Evolutionary conservation across 2,329 filamentous ascomycete genomes (phyloP), one percentile per base, ranked within the genome.

Genomic region (Hypoxylon sp.): DNA sequence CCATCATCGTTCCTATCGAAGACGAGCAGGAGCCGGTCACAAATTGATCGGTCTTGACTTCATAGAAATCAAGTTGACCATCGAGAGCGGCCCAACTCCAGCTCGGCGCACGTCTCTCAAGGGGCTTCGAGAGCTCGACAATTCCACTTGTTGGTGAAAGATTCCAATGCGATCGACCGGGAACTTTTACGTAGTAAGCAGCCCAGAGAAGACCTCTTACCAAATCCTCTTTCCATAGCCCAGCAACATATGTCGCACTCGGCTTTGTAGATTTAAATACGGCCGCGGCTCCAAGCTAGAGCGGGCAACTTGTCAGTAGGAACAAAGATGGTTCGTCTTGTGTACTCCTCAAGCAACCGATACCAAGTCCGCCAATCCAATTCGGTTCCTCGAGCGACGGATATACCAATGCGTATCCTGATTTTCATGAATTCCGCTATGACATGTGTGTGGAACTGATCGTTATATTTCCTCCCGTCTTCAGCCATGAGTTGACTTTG

Each of bases 31-130:
- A 60, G 57, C 67, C 61, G 62, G 14, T 48, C 41, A 4, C 7
- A 28, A 59, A n/a, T n/a, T n/a, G n/a, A n/a, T n/a, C n/a, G n/a
- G n/a, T 66, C 14, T 60, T 58, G 1, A 59, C 63, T 4, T 67
- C 61, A 61, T 60, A 72, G 23, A 72, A 70, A 30, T 70, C 65
- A 30, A 72, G 53, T 5, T 67, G 64, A 7, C 71, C 71, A 13
- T 73, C 69, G 13, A 73, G 43, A 2, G 65, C 38, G 5, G 69
- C 69, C 69, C 71, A 73, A 41, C 69, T 72, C 71, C 71, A 73
- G 30, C 71, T 73, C 3, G 71, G 71, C 6, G 65, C 69, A 5
- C 71, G 71, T 17, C 36, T 61, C 36, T 34, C 11, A 6, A 38
- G 53, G 3, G 71, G 64, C 9, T 23, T 34, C 1, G 56, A 6